Evolutionary conservation across 192 early-diverging fungal genomes (phyloP), one percentile per base, ranked within the genome.

Genomic region (Allomyces macrogynus): DNA sequence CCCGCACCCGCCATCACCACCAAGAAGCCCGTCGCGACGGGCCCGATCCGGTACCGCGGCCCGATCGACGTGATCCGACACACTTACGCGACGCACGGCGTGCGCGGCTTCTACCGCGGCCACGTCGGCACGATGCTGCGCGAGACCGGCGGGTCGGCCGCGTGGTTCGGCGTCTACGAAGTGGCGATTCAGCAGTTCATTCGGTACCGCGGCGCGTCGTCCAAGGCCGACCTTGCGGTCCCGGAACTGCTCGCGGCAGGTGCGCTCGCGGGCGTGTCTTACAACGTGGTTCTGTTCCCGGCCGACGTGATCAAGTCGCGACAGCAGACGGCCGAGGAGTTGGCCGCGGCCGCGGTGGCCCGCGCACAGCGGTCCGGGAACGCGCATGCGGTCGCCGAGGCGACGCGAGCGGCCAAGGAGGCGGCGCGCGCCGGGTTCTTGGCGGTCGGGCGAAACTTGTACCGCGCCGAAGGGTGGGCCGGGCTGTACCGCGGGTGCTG

Each of bases 161-260:
- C 86, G 24, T 99, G 95, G 95, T 99, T 99, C 68, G 94, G 95
- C 66, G 80, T 85, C 1, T 99, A 99, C 67, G 95, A 99, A 73
- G 70, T 83, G 43, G 78, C 86, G 3, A 82, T 84, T 64, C 71
- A 71, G 20, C 57, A 68, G 42, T 76, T 87, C 76, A 67, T 87
- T 3, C 8, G 49, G 16, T 14, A 57, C 12, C 49, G 49, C 49
- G 49, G 16, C 12, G 49, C 49, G 20, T 57, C 49, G 20, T 57
- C 49, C 2, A 93, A 95, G 69, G 74, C 81, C 5, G 88, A 91
- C 69, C 70, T 99, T 22, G 66, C 79, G 0, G 67, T 89, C 0
- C 76, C 72, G 49, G 80, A 90, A 62, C 76, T 99, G 54, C 89
- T 96, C 77, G 61, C 78, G 16, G 89, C 90, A 12, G 95, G 95